A percentile compares a stretch with the other conserved stretches of the same genome.
Evolutionary conservation across 768 basidiomycete species (phyloP).

Genomic region (Amanita thiersii): DNA sequence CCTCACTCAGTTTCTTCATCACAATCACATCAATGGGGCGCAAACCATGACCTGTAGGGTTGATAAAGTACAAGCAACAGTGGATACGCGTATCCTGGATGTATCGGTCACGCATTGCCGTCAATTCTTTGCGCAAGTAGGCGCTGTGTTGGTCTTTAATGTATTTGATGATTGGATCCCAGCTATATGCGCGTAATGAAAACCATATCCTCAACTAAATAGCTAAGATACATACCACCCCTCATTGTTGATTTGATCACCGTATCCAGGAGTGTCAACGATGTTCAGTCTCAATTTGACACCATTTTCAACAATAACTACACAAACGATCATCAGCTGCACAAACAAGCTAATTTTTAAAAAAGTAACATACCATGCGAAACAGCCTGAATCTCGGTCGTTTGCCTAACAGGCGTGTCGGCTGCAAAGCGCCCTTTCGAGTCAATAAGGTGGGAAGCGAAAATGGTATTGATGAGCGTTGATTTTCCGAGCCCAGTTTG

Average conservation of each 20-base stretch:
- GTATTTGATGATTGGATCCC: constrained; percentile 99
- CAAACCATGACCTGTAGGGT: constrained; percentile 94
- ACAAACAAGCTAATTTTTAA: background rate
- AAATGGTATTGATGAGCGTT: constrained; percentile 97
- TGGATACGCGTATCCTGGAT: constrained; percentile 99
- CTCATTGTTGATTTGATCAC: constrained; percentile 98
- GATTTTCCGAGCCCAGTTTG: constrained; percentile 99
- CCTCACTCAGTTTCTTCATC: constrained; percentile 98
- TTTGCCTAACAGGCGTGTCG: constrained; percentile 88
- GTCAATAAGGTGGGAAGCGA: constrained; percentile 96
- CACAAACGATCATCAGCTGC: constrained; percentile 4
- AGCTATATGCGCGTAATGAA: constrained; percentile 39
- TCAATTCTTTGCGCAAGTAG: constrained; percentile 97
- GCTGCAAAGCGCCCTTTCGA: constrained; percentile 89
- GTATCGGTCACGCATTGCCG: constrained; percentile 96
- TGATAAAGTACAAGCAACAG: constrained; percentile 98
- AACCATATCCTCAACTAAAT: no score
- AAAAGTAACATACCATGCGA: constrained; percentile 69
- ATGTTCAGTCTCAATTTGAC: constrained; percentile 94
- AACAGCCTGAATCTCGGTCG: constrained; percentile 92
- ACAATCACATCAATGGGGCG: constrained; percentile 97
- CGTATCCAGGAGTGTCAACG: constrained; percentile 97
- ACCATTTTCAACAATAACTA: constrained; percentile 95
- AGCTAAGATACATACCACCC: constrained; percentile 70
- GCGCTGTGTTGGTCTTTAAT: constrained; percentile 99